These are phyloP conservation scores for Gonium pectorale DNA, from an alignment of 139 green algal species.

Conservation along the genomic window DNA sequence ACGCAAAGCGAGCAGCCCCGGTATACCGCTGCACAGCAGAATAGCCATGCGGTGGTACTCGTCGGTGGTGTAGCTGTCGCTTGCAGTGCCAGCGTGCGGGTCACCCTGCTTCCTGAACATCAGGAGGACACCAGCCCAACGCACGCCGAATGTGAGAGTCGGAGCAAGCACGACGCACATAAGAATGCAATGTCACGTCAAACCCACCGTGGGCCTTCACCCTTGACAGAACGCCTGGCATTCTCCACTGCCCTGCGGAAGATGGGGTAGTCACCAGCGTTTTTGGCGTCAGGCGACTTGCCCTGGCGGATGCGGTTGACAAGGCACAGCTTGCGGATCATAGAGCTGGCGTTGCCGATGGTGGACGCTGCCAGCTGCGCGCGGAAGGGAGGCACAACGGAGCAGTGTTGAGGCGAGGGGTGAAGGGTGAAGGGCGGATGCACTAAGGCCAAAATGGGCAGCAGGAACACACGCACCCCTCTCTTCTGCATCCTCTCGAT, in stretches of 20 bases:
- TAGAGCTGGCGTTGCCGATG: conserved; percentile 18
- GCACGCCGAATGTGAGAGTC: neutral
- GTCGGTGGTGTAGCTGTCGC: conserved; percentile 2
- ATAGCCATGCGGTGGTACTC: neutral
- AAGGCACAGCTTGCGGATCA: neutral
- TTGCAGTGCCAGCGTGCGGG: neutral
- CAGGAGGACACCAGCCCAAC: neutral
- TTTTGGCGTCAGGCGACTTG: neutral
- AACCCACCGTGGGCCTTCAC: neutral
- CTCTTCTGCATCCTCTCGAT: too few relatives aligned
- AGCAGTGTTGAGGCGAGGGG: too few relatives aligned
- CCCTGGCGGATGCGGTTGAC: neutral
- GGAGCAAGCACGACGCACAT: too few relatives aligned
- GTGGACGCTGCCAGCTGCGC: neutral
- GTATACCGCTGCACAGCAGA: too few relatives aligned
- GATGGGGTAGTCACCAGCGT: conserved; percentile 9
- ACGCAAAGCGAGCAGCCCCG: too few relatives aligned
- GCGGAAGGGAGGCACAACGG: too few relatives aligned
- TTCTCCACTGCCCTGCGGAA: neutral
- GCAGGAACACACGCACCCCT: too few relatives aligned
- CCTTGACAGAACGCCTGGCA: neutral
- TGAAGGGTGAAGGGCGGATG: too few relatives aligned
- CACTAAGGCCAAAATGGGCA: too few relatives aligned
- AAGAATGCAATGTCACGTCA: too few relatives aligned
- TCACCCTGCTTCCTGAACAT: neutral